Evolutionary conservation across 768 basidiomycete species (phyloP), one percentile per base, ranked within the genome.

Genomic region (Xerocomellus chrysenteron): DNA sequence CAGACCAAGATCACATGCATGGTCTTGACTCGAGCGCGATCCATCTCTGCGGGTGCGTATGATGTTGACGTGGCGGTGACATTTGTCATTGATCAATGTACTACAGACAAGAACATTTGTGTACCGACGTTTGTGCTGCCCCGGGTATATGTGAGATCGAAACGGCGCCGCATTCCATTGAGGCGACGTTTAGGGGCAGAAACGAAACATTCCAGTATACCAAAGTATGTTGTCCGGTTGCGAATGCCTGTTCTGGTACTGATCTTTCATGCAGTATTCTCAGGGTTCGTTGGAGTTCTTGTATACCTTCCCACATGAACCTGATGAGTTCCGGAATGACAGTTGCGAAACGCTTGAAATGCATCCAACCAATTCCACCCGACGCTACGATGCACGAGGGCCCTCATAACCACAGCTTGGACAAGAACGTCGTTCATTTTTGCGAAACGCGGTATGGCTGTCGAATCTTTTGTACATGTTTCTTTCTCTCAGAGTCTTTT

Each of bases 161-260:
- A 50, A 82, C 79, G 0, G 72, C 77, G 0, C 84, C 85, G 0
- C 78, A 81, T 50, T 80, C 83, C 0, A 78, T 87, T 37, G 80
- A 85, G 62, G 82, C 83, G 7, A 85, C 82, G 0, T 87, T 86
- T 59, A 79, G 77, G 0, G 86, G 86, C 0, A 73, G 67, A 54
- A 80, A 85, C 48, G 82, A 84, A 56, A 83, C 78, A 1, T 87
- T 85, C 61, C 79, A 82, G 62, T 87, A 82, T 49, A 86, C 86
- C 0, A 86, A 86, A 75, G 85, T 82, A 48, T 32, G 64, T 52
- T 21, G 21, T 21, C 21, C 21, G 21, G 21, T 21, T 21, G 21
- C 21, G 21, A 21, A 21, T 21, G 21, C 21, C 21, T 21, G 21
- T 21, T 21, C 21, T 21, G 21, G 21, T 21, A 21, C 21, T 21